Evolutionary conservation across 371 early-diverging fungal species (phyloP).

Genomic region (Mortierella sp.): DNA sequence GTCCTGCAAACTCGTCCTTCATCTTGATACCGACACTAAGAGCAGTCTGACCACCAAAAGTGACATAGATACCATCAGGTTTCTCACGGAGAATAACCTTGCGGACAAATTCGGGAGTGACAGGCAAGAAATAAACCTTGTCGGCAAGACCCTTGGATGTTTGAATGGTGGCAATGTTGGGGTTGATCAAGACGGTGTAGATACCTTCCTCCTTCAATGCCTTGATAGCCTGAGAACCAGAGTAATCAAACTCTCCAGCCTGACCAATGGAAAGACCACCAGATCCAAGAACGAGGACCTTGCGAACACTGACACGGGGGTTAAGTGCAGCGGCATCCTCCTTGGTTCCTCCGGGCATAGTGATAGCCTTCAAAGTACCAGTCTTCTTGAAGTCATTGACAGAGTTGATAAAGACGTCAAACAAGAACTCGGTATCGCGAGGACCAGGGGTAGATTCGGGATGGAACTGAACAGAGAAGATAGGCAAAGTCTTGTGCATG

Average conservation of each 20-base stretch:
- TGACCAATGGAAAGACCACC: constrained; percentile 98
- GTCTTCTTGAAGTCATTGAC: constrained; percentile 79
- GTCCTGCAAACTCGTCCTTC: constrained; percentile 82
- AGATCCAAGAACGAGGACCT: constrained; percentile 96
- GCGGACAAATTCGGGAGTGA: constrained; percentile 90
- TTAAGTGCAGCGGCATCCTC: constrained; percentile 67
- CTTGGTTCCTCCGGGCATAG: constrained; percentile 76
- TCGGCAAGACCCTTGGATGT: constrained; percentile 93
- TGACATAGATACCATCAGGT: constrained; percentile 93
- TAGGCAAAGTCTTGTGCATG: constrained; percentile 87
- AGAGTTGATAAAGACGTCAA: constrained; percentile 90
- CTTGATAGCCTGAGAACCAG: constrained; percentile 96
- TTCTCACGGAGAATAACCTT: constrained; percentile 90
- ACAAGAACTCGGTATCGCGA: constrained; percentile 95
- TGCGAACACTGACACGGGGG: constrained; percentile 68
- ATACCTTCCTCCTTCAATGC: constrained; percentile 92
- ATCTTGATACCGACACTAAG: constrained; percentile 92
- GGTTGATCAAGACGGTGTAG: constrained; percentile 92
- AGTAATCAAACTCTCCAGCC: constrained; percentile 99
- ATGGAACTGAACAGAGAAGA: constrained; percentile 98
- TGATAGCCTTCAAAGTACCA: constrained; percentile 80
- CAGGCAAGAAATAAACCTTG: constrained; percentile 94
- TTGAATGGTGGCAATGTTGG: constrained; percentile 98
- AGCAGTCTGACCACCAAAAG: constrained; percentile 97
- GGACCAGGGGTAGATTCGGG: constrained; percentile 98